phyloP scores from a whole-genome alignment of 108 stramenopile genomes.

The Discostella pseudostelligera region DNA sequence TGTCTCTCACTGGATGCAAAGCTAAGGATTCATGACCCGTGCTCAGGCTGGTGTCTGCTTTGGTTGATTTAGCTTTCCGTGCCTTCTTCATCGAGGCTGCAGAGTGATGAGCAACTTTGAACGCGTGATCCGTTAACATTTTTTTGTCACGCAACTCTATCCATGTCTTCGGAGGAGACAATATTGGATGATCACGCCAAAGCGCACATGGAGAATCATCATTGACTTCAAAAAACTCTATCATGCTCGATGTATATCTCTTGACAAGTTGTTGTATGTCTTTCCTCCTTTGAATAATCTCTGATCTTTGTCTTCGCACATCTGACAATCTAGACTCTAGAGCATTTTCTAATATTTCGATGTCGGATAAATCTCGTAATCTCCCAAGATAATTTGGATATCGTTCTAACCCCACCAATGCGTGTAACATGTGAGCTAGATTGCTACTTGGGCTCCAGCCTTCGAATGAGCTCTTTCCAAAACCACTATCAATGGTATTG shows the following conservation, averaged over 20 bases:
- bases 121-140: slow-evolving; percentile 25
- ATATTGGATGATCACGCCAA: slow-evolving; percentile 19
- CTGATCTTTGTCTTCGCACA: slow-evolving; percentile 51
- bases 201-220: slow-evolving; percentile 14
- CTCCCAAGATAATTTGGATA: slow-evolving; percentile 77
- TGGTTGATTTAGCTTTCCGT: neutral
- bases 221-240: slow-evolving; percentile 4
- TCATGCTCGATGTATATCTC: slow-evolving; percentile 14
- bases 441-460: slow-evolving; percentile 47
- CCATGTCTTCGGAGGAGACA: slow-evolving; percentile 36
- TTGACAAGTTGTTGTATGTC: slow-evolving; percentile 34
- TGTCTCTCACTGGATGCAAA: slow-evolving; percentile 47
- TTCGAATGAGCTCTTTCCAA: neutral
- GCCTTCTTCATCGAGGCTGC: slow-evolving; percentile 12
- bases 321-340: slow-evolving; percentile 51
- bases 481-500: neutral
- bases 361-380: slow-evolving; percentile 49
- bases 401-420: slow-evolving; percentile 75
- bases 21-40: no score
- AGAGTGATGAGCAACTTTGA: slow-evolving; percentile 36
- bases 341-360: slow-evolving; percentile 52
- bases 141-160: slow-evolving; percentile 22
- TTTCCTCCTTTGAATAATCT: slow-evolving; percentile 21
- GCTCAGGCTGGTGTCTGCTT: slow-evolving; percentile 9
- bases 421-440: slow-evolving; percentile 71